Evolutionary conservation across 1,139 yeast genomes (phyloP).

Genomic region (Debaryomycetaceae sp.): DNA sequence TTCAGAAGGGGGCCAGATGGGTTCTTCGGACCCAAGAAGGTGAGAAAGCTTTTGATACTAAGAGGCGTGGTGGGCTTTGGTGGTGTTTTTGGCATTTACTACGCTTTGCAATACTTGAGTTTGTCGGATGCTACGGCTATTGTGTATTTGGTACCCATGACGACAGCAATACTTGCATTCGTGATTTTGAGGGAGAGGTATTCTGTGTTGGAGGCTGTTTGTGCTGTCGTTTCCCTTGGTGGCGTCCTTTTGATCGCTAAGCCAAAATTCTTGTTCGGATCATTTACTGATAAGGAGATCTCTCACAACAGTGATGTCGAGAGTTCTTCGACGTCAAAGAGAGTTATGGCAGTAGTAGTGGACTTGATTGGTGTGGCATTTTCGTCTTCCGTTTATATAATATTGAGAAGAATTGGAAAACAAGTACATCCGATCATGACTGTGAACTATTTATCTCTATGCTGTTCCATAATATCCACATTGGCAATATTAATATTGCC

Average conservation of each 20-base stretch:
- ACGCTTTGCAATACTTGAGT: constrained; percentile 67
- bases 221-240: constrained; percentile 62
- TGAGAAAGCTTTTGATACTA: constrained; percentile 51
- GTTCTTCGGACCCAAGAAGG: constrained; percentile 66
- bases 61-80: constrained; percentile 75
- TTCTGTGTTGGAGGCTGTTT: constrained; percentile 61
- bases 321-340: constrained; percentile 35
- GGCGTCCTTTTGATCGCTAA: constrained; percentile 84
- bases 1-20: constrained; percentile 54
- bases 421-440: constrained; percentile 76
- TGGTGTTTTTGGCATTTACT: constrained; percentile 77
- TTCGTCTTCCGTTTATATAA: constrained; percentile 66
- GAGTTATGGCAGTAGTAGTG: constrained; percentile 57
- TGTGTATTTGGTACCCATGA: constrained; percentile 73
- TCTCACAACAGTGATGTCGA: constrained; percentile 31
- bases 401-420: constrained; percentile 71
- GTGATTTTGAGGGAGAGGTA: constrained; percentile 64
- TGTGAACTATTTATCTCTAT: constrained; percentile 71
- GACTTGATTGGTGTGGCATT: constrained; percentile 72
- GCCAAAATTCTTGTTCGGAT: constrained; percentile 70
- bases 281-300: constrained; percentile 27
- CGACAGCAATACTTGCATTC: constrained; percentile 76
- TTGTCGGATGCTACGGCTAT: constrained; percentile 76
- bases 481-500: constrained; percentile 55
- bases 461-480: constrained; percentile 56